A percentile compares a stretch with the other conserved stretches of the same genome.
These are phyloP conservation scores for Kregervanrija delftensis DNA, from an alignment of 805 yeast species.

Conservation along the genomic window DNA sequence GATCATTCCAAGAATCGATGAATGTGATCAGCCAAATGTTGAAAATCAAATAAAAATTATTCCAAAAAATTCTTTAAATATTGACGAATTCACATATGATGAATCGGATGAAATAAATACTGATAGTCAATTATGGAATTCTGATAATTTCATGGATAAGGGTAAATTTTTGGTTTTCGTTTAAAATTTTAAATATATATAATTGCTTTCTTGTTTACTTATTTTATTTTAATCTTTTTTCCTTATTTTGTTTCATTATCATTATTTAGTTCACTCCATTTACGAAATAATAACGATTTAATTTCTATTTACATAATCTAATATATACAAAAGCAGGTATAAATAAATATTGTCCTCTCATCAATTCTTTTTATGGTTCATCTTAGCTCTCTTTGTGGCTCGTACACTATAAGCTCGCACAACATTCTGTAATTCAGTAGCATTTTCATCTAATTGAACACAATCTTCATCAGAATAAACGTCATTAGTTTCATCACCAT, in stretches of 20 bases:
- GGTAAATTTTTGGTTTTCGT: conserved; percentile 28
- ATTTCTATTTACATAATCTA: no score
- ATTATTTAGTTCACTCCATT: no score
- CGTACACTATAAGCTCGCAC: conserved; percentile 30
- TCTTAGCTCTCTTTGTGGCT: conserved; percentile 16
- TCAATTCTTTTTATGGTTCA: conserved; percentile 1
- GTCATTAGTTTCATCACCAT: conserved; percentile 5
- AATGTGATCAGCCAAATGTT: conserved; percentile 19
- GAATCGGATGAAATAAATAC: conserved; percentile 14
- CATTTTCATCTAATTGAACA: conserved; percentile 16
- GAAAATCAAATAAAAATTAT: conserved; percentile 18
- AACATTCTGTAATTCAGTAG: conserved; percentile 17
- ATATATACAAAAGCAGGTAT: no score
- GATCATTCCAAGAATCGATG: conserved; percentile 27
- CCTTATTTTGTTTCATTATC: no score
- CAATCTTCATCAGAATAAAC: conserved; percentile 8
- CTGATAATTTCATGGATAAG: conserved; percentile 23
- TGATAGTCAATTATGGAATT: conserved; percentile 22
- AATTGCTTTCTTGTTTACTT: no score
- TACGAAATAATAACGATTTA: no score
- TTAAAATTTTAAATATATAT: background rate
- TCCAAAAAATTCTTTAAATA: conserved; percentile 23
- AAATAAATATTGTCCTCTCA: background rate
- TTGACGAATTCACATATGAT: conserved; percentile 16
- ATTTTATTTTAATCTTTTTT: no score